These are phyloP conservation scores for Vanrija humicola DNA, from an alignment of 1,284 basidiomycete genomes.

Conservation along the genomic window DNA sequence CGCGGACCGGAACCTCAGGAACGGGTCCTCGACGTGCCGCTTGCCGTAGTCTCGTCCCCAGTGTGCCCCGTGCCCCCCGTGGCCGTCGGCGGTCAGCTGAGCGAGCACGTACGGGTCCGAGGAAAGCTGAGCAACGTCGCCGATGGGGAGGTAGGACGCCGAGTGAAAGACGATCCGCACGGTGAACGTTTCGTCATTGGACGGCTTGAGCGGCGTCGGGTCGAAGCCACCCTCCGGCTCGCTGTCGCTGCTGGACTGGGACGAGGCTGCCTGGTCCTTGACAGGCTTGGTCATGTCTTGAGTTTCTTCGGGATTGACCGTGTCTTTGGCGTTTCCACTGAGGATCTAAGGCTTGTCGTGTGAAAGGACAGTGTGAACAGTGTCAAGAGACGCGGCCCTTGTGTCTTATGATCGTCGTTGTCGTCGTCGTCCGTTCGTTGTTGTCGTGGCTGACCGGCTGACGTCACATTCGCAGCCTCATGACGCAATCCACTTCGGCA, in stretches of 20 bases:
- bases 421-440: too few species aligned
- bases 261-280: background rate
- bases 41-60: background rate
- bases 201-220: slow-evolving; percentile 27
- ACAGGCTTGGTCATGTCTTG: too few species aligned
- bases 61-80: background rate
- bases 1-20: slow-evolving; percentile 49
- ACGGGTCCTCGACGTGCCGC: slow-evolving; percentile 32
- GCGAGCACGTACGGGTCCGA: slow-evolving; percentile 53
- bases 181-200: slow-evolving; percentile 40
- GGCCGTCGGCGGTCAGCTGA: slow-evolving; percentile 23
- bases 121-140: slow-evolving; percentile 47
- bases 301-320: too few species aligned
- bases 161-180: slow-evolving; percentile 52
- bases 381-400: too few species aligned
- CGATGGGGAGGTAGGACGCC: slow-evolving; percentile 50
- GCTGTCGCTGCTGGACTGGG: slow-evolving; percentile 5
- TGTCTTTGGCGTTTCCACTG: too few species aligned
- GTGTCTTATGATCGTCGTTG: too few species aligned
- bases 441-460: too few species aligned
- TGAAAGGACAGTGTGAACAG: too few species aligned
- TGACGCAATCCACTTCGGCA: too few species aligned
- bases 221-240: slow-evolving; percentile 38
- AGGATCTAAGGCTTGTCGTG: too few species aligned
- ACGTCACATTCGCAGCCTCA: too few species aligned